Conservation (phyloP, 2,329 filamentous ascomycete species). For the Trichophyton benhamiae region DNA sequence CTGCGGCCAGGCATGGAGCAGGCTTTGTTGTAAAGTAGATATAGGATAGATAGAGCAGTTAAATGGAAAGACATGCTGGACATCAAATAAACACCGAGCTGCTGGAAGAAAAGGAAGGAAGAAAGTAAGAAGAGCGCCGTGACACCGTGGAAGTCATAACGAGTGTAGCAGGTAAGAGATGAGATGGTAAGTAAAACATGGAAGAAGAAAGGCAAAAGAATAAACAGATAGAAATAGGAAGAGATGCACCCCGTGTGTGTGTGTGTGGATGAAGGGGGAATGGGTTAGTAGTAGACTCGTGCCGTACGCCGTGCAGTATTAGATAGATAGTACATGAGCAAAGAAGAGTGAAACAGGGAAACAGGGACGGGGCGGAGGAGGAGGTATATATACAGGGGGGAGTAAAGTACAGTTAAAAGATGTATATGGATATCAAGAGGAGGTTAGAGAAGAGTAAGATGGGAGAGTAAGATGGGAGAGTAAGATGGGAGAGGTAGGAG, state of each 20-base stretch:
- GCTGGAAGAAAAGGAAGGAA: neutral
- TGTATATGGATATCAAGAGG: neutral
- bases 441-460: neutral
- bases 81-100: no score
- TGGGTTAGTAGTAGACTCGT: neutral
- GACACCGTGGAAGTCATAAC: no score
- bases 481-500: neutral
- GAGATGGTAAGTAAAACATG: no score
- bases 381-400: neutral
- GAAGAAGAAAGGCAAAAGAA: neutral
- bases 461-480: neutral
- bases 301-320: conserved; percentile 2
- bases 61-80: no score
- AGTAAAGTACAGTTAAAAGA: neutral
- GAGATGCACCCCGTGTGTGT: neutral
- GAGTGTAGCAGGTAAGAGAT: no score
- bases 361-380: neutral
- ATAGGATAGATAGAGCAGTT: no score
- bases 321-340: neutral
- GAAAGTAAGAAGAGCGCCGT: neutral
- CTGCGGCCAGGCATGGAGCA: no score
- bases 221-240: neutral
- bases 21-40: no score
- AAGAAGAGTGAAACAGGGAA: neutral
- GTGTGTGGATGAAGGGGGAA: neutral